Percentiles rank a stretch among this genome's conserved stretches.
Conservation (phyloP, 495 filamentous ascomycete genomes). For the Massariosphaeria phaeospora region DNA sequence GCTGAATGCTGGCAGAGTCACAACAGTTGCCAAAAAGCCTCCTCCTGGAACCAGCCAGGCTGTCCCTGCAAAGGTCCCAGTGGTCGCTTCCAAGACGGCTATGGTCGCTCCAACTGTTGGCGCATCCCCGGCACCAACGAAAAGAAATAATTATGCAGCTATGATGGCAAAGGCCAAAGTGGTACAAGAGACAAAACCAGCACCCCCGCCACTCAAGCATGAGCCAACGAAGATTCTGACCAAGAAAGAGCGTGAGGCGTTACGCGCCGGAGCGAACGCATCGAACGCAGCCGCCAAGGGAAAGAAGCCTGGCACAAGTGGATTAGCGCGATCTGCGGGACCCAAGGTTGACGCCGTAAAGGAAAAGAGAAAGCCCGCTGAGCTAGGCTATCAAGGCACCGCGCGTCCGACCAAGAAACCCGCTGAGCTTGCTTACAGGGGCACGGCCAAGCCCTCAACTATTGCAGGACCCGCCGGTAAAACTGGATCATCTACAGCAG, state of each 20-base stretch:
- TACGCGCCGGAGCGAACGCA: conserved; percentile 28
- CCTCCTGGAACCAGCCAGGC: not conserved
- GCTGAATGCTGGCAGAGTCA: not conserved
- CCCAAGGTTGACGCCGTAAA: conserved; percentile 16
- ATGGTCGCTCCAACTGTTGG: not conserved
- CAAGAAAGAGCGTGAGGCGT: conserved; percentile 34
- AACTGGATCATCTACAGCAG: conserved; percentile 32
- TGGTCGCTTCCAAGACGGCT: not conserved
- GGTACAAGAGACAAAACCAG: conserved; percentile 41
- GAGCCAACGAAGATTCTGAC: conserved; percentile 44
- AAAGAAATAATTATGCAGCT: conserved; percentile 48
- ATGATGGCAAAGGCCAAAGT: conserved; percentile 63
- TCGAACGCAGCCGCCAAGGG: conserved; percentile 25
- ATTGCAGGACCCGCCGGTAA: conserved; percentile 38
- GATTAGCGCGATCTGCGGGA: not conserved
- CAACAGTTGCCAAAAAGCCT: conserved; percentile 6
- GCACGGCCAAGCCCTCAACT: conserved; percentile 48
- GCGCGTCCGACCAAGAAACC: conserved; percentile 42
- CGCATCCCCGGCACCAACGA: not conserved
- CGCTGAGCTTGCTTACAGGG: conserved; percentile 51
- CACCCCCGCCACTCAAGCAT: conserved; percentile 43
- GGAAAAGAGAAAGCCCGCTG: conserved; percentile 23
- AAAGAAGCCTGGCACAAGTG: conserved; percentile 10
- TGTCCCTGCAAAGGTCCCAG: not conserved
- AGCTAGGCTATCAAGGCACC: conserved; percentile 49